A percentile compares a stretch with the other conserved stretches of the same genome.
Evolutionary conservation across 2,329 filamentous ascomycete species (phyloP).

Genomic region (Aureobasidium sp.): DNA sequence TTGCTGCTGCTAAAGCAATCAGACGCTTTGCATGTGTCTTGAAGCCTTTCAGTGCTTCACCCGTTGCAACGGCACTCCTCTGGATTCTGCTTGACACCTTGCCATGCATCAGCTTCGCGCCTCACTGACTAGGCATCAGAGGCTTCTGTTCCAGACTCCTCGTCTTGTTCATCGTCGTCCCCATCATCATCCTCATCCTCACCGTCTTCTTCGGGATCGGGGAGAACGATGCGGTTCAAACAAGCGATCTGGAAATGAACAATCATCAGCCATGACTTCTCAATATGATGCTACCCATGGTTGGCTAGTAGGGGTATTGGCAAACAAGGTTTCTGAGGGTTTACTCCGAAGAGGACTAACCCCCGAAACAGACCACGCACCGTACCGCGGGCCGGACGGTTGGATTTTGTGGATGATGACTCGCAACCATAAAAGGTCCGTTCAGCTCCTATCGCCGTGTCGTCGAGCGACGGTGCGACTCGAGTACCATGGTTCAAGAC

Average conservation of each 20-base stretch:
- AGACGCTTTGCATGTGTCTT: background rate
- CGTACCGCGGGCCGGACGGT: slow-evolving; percentile 11
- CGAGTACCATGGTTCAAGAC: slow-evolving; percentile 12
- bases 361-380: slow-evolving; percentile 11
- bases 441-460: background rate
- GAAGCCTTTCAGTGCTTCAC: background rate
- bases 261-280: background rate
- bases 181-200: slow-evolving; percentile 24
- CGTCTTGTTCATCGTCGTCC: slow-evolving; percentile 22
- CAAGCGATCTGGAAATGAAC: slow-evolving; percentile 39
- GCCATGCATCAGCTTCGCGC: background rate
- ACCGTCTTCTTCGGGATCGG: slow-evolving; percentile 34
- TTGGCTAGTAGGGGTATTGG: slow-evolving; percentile 2
- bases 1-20: background rate
- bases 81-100: background rate
- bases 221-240: slow-evolving; percentile 45
- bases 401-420: slow-evolving; percentile 1
- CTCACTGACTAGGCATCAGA: background rate
- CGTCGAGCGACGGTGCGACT: slow-evolving; percentile 2
- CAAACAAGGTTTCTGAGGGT: background rate
- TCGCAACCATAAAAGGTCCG: slow-evolving; percentile 14
- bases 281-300: background rate
- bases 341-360: background rate
- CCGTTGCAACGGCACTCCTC: background rate
- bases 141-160: slow-evolving; percentile 17